These are phyloP conservation scores for Aspergillus sp. DNA, from an alignment of 2,329 filamentous ascomycete species.

Conservation along the genomic window DNA sequence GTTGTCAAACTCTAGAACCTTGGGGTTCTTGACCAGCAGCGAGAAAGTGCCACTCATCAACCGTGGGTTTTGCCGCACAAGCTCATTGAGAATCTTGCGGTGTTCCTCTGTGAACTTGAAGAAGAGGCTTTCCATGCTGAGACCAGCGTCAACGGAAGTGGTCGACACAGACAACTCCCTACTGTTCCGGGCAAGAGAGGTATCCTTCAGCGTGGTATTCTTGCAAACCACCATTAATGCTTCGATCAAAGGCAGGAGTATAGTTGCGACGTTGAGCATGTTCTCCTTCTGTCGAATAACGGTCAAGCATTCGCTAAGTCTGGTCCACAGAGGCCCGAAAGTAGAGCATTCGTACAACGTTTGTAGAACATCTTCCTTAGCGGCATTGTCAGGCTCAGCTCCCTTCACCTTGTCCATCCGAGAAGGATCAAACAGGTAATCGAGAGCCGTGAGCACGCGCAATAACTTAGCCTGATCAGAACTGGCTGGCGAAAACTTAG, in stretches of 20 bases:
- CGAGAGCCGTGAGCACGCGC: constrained; percentile 86
- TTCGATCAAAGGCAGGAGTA: constrained; percentile 90
- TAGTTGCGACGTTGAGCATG: constrained; percentile 96
- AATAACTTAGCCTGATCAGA: constrained; percentile 97
- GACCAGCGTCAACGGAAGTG: constrained; percentile 71
- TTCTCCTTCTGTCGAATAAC: constrained; percentile 89
- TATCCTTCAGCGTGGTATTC: constrained; percentile 81
- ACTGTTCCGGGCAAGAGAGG: constrained; percentile 51
- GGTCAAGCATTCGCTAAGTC: constrained; percentile 82
- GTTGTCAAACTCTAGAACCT: constrained; percentile 98
- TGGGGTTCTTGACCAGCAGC: constrained; percentile 94
- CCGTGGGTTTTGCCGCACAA: constrained; percentile 94
- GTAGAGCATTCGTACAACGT: constrained; percentile 88
- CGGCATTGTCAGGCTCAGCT: constrained; percentile 57
- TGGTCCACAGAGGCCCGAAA: constrained; percentile 88
- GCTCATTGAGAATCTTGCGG: constrained; percentile 94
- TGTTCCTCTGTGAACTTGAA: constrained; percentile 98
- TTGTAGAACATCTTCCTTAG: constrained; percentile 82
- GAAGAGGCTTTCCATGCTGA: constrained; percentile 79
- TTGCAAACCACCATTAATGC: constrained; percentile 99
- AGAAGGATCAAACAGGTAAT: constrained; percentile 91
- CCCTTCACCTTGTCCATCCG: constrained; percentile 55
- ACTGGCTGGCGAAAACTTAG: constrained; percentile 93
- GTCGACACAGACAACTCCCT: constrained; percentile 75
- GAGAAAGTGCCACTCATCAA: constrained; percentile 99